Conservation (phyloP, 2,329 filamentous ascomycete genomes). For the Aspergillus caelatus region DNA sequence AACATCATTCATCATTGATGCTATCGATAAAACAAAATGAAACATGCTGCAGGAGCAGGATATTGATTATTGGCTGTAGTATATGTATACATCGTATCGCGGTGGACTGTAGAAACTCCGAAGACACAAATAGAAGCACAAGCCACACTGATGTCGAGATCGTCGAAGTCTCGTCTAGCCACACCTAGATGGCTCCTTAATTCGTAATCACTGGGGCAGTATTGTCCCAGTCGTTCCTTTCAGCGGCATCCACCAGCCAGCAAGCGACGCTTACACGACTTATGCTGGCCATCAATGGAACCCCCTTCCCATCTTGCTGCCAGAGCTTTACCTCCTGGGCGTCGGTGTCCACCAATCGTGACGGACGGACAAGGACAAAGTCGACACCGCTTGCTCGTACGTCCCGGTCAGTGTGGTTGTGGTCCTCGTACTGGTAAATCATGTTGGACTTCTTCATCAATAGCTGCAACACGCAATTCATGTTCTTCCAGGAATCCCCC, state of each 20-base stretch:
- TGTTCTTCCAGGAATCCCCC: slow-evolving; percentile 47
- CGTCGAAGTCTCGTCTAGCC: too few species aligned
- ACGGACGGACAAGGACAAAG: slow-evolving; percentile 52
- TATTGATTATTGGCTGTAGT: too few species aligned
- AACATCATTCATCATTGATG: too few species aligned
- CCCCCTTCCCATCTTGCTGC: slow-evolving; percentile 47
- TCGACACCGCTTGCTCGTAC: slow-evolving; percentile 40
- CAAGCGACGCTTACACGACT: slow-evolving; percentile 47
- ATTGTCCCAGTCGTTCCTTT: slow-evolving; percentile 46
- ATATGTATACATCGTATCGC: too few species aligned
- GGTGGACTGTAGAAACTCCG: too few species aligned
- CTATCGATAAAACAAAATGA: too few species aligned
- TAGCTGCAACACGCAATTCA: slow-evolving; percentile 47
- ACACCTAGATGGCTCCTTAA: slow-evolving; percentile 12
- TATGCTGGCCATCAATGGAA: slow-evolving; percentile 43
- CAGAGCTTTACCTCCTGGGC: slow-evolving; percentile 42
- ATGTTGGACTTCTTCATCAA: slow-evolving; percentile 54
- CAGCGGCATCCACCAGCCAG: slow-evolving; percentile 51
- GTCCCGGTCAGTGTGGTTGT: slow-evolving; percentile 50
- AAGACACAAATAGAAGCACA: too few species aligned
- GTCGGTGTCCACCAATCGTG: slow-evolving; percentile 47
- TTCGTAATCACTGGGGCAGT: slow-evolving; percentile 53
- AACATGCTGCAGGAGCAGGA: too few species aligned
- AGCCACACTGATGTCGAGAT: rapidly evolving
- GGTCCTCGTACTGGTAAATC: slow-evolving; percentile 51